These are phyloP conservation scores for Lecanicillium sp. DNA, from an alignment of 2,329 filamentous ascomycete genomes.

Conservation along the genomic window DNA sequence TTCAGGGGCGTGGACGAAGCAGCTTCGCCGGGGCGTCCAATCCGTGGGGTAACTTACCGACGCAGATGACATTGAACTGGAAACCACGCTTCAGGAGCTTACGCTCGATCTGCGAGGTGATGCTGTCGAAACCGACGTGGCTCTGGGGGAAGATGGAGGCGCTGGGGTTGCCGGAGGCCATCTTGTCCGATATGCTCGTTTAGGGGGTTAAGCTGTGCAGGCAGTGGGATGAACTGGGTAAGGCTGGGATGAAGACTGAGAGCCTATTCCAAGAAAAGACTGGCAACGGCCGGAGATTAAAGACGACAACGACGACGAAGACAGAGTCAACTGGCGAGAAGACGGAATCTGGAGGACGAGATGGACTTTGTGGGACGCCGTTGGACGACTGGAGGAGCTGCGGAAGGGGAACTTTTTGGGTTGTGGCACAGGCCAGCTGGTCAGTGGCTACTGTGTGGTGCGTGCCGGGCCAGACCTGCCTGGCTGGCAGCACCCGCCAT, in stretches of 20 bases:
- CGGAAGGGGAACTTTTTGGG: conserved; percentile 9
- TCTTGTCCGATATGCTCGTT: too few species aligned
- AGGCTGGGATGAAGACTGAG: conserved; percentile 20
- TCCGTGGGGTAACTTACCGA: conserved; percentile 62
- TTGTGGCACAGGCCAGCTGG: conserved; percentile 8
- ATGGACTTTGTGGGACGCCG: conserved; percentile 9
- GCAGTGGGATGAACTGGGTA: conserved; percentile 21
- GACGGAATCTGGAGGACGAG: conserved; percentile 6
- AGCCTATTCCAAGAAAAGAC: conserved; percentile 29
- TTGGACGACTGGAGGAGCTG: conserved; percentile 8
- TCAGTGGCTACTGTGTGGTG: neutral
- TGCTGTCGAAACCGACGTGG: conserved; percentile 99
- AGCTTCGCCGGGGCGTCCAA: conserved; percentile 3
- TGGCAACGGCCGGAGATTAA: conserved; percentile 15
- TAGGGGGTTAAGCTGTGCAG: too few species aligned
- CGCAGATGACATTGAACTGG: conserved; percentile 99
- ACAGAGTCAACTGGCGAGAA: conserved; percentile 2
- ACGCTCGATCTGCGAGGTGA: conserved; percentile 98
- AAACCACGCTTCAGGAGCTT: conserved; percentile 99
- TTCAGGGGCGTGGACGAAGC: conserved; percentile 8
- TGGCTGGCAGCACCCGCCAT: neutral
- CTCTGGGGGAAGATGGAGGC: conserved; percentile 84
- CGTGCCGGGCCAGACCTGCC: neutral
- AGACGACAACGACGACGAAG: conserved; percentile 7
- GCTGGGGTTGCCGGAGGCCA: conserved; percentile 18